Evolutionary conservation across 2,329 filamentous ascomycete genomes (phyloP), one percentile per base, ranked within the genome.

Genomic region (Aspergillus pseudonomiae): DNA sequence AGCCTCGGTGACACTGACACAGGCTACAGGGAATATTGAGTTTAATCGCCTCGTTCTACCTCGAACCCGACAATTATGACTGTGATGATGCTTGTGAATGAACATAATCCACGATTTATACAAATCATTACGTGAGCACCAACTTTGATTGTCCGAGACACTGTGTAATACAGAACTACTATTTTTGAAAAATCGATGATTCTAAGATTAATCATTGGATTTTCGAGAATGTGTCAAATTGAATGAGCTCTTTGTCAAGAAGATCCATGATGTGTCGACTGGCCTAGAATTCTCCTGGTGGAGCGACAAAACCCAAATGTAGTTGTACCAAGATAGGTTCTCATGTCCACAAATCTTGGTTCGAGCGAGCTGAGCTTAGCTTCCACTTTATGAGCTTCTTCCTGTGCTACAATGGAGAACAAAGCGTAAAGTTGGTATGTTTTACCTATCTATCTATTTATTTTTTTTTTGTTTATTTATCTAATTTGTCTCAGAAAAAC

Each of bases 261-360:
- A 43, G 26, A 45, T 57, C 43, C 36, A 57, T 57, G 55, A 57
- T 45, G 21, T 48, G 21, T 59, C 45, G 56, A 59, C 56, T 32
- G 56, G 28, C 26, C 41, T 59, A 55, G 56, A 59, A 46, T 48
- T 21, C 26, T 30, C 26, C 34, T 24, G 19, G 56, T 59, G 56
- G 56, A 59, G 56, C 43, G 21, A 21, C 5, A 26, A 14, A 39
- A 28, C 21, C 52, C 30, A 55, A 55, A 55, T 39, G n/a, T 32
- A 54, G 30, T 30, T 54, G 52, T 53, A 48, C 21, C 11, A 52
- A 32, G 48, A 52, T 28, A 52, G 48, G 14, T 16, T 36, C 24
- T 19, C 39, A 41, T 52, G 21, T 10, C 32, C 32, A 26, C 32
- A 36, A 16, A 55, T 55, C 32, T 55, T 39, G 52, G 24, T 36